Conservation (phyloP, 257 asterid genomes). For the Buddleja alternifolia region DNA sequence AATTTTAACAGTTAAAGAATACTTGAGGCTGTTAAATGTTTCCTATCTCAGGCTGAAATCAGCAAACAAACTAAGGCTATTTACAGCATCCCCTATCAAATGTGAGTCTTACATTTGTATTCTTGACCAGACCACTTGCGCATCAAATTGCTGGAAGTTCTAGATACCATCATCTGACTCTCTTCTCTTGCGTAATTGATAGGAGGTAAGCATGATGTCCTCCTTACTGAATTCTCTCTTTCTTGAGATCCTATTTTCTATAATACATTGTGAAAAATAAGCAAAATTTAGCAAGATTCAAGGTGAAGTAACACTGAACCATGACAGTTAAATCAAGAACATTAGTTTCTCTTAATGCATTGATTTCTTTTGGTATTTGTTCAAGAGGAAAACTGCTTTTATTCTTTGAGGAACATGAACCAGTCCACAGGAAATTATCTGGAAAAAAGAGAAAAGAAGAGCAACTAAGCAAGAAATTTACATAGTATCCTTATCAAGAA, state of each 20-base stretch:
- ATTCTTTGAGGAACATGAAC: conserved; percentile 12
- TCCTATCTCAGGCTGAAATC: conserved; percentile 22
- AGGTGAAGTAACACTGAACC: conserved; percentile 26
- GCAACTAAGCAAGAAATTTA: too few relatives aligned
- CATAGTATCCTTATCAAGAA: too few relatives aligned
- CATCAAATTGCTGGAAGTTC: conserved; percentile 59
- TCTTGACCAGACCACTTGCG: conserved; percentile 83
- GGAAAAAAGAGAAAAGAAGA: neutral
- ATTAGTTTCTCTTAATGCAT: neutral
- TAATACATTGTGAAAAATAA: conserved; percentile 19
- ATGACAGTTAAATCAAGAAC: conserved; percentile 8
- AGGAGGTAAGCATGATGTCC: conserved; percentile 61
- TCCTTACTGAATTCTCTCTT: conserved; percentile 74
- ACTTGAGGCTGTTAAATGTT: conserved; percentile 1
- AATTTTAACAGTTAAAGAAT: conserved; percentile 17
- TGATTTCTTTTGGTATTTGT: neutral
- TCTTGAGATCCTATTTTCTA: conserved; percentile 85
- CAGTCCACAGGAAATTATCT: neutral
- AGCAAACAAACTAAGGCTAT: conserved; percentile 18
- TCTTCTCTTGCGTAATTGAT: conserved; percentile 66
- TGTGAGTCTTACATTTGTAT: conserved; percentile 60
- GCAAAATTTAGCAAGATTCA: conserved; percentile 31
- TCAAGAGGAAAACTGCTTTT: neutral
- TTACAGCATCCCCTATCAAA: neutral
- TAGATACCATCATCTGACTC: conserved; percentile 59